Base-by-base conservation (phyloP, 495 filamentous ascomycete species). In the Aspergillus biplanus region DNA sequence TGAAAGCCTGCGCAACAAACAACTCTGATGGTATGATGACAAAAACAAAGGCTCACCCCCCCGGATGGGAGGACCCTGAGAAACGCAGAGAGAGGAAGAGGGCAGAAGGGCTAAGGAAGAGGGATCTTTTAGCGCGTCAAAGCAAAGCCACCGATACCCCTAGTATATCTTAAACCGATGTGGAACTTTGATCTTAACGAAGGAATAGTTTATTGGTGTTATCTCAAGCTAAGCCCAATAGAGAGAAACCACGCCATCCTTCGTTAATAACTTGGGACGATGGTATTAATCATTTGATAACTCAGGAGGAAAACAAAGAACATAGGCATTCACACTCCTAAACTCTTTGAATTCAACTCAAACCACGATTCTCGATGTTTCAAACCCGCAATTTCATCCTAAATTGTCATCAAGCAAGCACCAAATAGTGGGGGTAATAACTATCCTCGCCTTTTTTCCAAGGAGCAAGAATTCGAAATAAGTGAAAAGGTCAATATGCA, bases 61-160 rank as follows among this genome's bases (percentile, higher is more conserved):
- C 66, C 34, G 73, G 65, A 0, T 87, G 86, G 87, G 87, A 89
- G 69, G 84, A 88, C 72, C 72, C 82, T 7, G 76, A 85, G 49
- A 74, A 66, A 7, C 79, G 87, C 56, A 82, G 75, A 62, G 82
- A 83, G 72, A 83, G 86, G 61, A 89, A 87, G 75, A 81, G 83
- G 67, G 80, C 77, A 16, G 88, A 90, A 66, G 89, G 89, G 0
- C 65, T 90, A 52, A 73, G 58, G 66, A 80, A 75, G 67, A 82
- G 79, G 59, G 71, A 66, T 56, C 52, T 69, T 1, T 59, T 72
- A 49, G 70, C 71, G 48, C 62, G 59, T n/a, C 65, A 69, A 56
- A 52, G 21, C 18, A 58, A 34, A 34, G 35, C 39, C 39, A 44
- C n/a, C 39, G 39, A 44, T 12, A 27, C 21, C 21, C 21, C 21